These are phyloP conservation scores for Venturia pyrina DNA, from an alignment of 2,329 filamentous ascomycete species.

Conservation along the genomic window DNA sequence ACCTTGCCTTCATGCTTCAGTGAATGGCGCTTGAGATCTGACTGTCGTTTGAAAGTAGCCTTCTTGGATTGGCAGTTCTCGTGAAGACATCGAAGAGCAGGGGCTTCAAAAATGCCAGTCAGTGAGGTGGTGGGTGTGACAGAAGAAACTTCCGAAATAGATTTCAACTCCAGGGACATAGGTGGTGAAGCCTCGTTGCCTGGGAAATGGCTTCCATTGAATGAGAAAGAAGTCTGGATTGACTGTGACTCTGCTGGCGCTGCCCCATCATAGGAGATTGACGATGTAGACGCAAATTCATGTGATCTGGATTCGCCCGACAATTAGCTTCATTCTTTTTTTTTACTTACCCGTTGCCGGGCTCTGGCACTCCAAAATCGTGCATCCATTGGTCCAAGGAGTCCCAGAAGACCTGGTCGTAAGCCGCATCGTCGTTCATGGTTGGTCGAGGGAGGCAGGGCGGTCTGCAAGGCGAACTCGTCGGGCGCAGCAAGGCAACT, in stretches of 20 bases:
- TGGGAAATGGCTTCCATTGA: background rate
- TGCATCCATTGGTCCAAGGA: background rate
- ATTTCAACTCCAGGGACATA: too few relatives aligned
- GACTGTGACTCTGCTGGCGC: background rate
- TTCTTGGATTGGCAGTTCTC: background rate
- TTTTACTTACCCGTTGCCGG: background rate
- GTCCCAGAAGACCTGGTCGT: background rate
- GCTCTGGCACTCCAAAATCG: background rate
- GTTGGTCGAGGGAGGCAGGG: background rate
- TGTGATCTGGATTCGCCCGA: background rate
- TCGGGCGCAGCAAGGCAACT: background rate
- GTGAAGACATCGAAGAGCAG: background rate
- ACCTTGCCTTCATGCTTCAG: background rate
- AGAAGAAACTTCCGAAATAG: too few relatives aligned
- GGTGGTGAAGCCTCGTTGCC: too few relatives aligned
- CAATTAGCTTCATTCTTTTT: background rate
- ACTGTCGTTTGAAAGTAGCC: background rate
- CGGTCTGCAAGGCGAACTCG: background rate
- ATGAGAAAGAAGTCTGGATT: background rate
- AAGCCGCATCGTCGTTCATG: background rate
- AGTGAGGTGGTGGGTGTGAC: background rate
- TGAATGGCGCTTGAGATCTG: background rate
- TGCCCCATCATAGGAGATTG: too few relatives aligned
- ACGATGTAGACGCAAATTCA: too few relatives aligned
- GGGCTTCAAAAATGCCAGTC: too few relatives aligned